Evolutionary conservation across 129 eudicot species (phyloP), one percentile per base, ranked within the genome.

Genomic region (Artemisia argyi): DNA sequence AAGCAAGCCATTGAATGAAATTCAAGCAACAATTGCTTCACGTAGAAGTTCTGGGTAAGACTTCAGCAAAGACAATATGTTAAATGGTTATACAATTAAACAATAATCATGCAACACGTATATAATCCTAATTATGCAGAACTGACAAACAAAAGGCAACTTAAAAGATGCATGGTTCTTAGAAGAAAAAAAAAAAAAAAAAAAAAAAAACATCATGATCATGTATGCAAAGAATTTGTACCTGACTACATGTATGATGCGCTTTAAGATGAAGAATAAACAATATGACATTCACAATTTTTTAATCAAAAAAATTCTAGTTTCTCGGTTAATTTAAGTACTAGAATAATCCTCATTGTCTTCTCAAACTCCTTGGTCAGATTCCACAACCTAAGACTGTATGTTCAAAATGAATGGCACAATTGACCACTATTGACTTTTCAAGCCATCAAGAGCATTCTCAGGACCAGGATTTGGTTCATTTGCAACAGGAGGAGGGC

Each of bases 401-500:
- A 58, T 56, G 42, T 68, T 24, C 32, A 73, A 1, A 65, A 18
- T n/a, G 53, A 67, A 49, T 22, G 20, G n/a, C 71, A 67, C 19
- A 5, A 51, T 20, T 11, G 30, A 54, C 65, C 58, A 26, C 22
- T 10, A 3, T 62, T 53, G 52, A 78, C 61, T 71, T 71, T 44
- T 76, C 5, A 69, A 58, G 74, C 73, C 55, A 32, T 66, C 73
- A 66, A 52, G 13, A 53, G 65, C 60, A 75, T 66, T 66, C 67
- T 77, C 54, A 4, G 71, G 57, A 39, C 46, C 54, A 47, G 76
- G 57, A 46, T 63, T 68, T 54, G 71, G 73, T 57, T 68, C 80
- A 42, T 42, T 76, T 56, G 62, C 30, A 39, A 10, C 49, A 15
- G 75, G 73, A 47, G 69, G 76, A 69, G 86, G 89, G 82, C 86